Evolutionary conservation across 2,329 filamentous ascomycete genomes (phyloP).

Genomic region (Gnomoniopsis smithogilvyi): DNA sequence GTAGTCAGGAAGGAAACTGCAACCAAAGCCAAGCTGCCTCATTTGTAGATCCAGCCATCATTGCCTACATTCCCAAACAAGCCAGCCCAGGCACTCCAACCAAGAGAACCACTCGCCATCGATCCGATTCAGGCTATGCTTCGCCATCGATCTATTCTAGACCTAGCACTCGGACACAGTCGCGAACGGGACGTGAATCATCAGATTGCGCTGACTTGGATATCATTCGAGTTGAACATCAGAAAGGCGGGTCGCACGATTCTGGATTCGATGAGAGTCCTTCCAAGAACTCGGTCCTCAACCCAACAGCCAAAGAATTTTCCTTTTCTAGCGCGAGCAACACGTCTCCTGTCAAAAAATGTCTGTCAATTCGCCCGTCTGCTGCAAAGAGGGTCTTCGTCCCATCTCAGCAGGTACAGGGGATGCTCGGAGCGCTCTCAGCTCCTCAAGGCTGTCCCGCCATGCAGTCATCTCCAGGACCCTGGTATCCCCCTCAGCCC

Average conservation of each 20-base stretch:
- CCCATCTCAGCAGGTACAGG: neutral
- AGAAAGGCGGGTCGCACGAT: neutral
- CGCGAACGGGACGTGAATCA: neutral
- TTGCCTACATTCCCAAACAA: neutral
- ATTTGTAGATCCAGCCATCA: slow-evolving; percentile 5
- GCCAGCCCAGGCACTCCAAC: neutral
- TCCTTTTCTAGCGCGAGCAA: neutral
- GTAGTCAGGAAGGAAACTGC: neutral
- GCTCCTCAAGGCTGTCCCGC: neutral
- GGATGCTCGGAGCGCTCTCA: neutral
- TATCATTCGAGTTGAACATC: neutral
- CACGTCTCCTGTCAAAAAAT: neutral
- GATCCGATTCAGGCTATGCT: slow-evolving; percentile 15
- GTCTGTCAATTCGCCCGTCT: neutral
- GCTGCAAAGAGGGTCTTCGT: neutral
- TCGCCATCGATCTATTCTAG: neutral
- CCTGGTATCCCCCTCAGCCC: neutral
- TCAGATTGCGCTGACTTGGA: neutral
- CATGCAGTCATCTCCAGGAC: neutral
- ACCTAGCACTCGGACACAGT: slow-evolving; percentile 2
- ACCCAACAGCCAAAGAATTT: slow-evolving; percentile 16
- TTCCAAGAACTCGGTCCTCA: slow-evolving; percentile 10
- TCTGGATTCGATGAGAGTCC: neutral
- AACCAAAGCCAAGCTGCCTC: neutral
- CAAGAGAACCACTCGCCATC: neutral